Evolutionary conservation across 176 grass and related monocot species (phyloP).

Genomic region (Musa beccarii): DNA sequence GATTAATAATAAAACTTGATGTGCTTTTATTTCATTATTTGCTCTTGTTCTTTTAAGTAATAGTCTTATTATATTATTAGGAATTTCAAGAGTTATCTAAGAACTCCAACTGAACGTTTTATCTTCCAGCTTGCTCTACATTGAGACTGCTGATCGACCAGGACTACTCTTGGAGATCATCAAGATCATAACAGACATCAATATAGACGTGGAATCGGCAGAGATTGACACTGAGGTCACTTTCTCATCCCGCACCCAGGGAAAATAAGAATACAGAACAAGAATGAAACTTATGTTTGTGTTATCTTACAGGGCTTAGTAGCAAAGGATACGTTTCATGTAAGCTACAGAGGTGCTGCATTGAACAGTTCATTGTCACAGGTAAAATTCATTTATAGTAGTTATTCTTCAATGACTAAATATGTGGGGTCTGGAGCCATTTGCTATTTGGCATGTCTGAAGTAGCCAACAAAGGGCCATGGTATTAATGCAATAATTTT

Average conservation of each 20-base stretch:
- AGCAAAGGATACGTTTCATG: constrained; percentile 96
- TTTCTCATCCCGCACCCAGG: neutral
- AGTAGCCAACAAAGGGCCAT: too few relatives aligned
- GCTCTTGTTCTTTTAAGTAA: too few relatives aligned
- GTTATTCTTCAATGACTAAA: neutral
- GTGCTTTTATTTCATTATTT: too few relatives aligned
- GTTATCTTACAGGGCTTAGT: constrained; percentile 56
- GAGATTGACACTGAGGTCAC: constrained; percentile 94
- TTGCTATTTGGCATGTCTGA: too few relatives aligned
- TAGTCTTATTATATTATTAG: too few relatives aligned
- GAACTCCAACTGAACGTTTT: neutral
- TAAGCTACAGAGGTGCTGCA: constrained; percentile 95
- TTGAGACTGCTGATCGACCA: constrained; percentile 95
- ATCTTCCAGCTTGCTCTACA: constrained; percentile 56
- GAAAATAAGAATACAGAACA: neutral
- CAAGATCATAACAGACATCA: constrained; percentile 69
- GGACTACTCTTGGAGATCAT: constrained; percentile 75
- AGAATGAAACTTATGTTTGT: neutral
- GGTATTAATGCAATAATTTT: too few relatives aligned
- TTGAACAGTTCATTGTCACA: constrained; percentile 70
- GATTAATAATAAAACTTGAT: too few relatives aligned
- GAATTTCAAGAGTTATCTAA: neutral
- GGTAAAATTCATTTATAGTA: constrained; percentile 24
- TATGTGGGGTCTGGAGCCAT: neutral
- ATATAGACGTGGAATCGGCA: constrained; percentile 82